Percentiles rank a stretch among this genome's conserved stretches.
These are phyloP conservation scores for Sarcomyxa edulis DNA, from an alignment of 768 basidiomycete species.

Conservation along the genomic window DNA sequence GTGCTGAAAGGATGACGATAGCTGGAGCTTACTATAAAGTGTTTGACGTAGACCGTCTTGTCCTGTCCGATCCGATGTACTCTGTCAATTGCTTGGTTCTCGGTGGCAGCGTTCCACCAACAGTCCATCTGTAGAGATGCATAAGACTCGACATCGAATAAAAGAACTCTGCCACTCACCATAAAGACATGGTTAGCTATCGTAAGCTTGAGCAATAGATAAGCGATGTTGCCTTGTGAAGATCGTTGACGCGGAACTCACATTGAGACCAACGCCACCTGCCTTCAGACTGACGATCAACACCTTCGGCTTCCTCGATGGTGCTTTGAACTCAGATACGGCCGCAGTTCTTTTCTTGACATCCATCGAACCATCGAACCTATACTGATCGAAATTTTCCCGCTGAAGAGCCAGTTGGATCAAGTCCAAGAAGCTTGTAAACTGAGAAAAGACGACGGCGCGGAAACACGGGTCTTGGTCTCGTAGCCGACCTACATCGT, in stretches of 20 bases:
- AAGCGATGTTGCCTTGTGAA: constrained; percentile 4
- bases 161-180: constrained; percentile 35
- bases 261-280: constrained; percentile 88
- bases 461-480: constrained; percentile 74
- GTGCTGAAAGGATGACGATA: no score
- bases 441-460: constrained; percentile 88
- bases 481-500: constrained; percentile 47
- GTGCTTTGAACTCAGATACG: constrained; percentile 69
- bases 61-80: constrained; percentile 85
- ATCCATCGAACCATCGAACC: constrained; percentile 93
- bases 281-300: constrained; percentile 81
- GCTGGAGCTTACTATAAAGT: constrained; percentile 63
- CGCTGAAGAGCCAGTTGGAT: constrained; percentile 68
- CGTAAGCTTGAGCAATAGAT: constrained; percentile 46
- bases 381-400: constrained; percentile 62
- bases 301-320: constrained; percentile 68
- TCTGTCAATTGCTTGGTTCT: constrained; percentile 84
- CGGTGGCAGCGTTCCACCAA: constrained; percentile 86
- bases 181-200: constrained; percentile 84
- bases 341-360: constrained; percentile 75
- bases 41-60: constrained; percentile 76
- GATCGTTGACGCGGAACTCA: constrained; percentile 28
- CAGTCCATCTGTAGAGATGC: constrained; percentile 69
- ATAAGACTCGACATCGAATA: background rate
- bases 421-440: constrained; percentile 82